Percentiles rank a stretch among this genome's conserved stretches.
Conservation (phyloP, 345 rosid genomes). For the Sonneratia alba region DNA sequence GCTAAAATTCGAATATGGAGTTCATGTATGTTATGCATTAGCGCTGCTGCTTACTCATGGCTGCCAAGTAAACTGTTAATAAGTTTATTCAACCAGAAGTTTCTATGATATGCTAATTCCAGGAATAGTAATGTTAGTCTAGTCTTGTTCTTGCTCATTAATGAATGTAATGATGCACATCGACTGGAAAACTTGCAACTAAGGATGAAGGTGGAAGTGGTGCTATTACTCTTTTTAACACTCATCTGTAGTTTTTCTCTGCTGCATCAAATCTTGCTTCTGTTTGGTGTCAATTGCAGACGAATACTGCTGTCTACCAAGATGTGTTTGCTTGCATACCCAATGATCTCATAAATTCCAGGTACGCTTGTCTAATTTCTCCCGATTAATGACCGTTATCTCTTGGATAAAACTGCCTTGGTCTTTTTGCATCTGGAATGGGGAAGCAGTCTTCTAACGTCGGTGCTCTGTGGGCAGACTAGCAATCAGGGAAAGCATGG, state of each 20-base stretch:
- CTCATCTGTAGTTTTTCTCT: neutral
- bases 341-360: conserved; percentile 75
- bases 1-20: neutral
- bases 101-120: neutral
- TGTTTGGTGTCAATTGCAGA: conserved; percentile 38
- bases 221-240: neutral
- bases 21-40: neutral
- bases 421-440: neutral
- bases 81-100: neutral
- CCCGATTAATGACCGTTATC: neutral
- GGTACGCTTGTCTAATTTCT: conserved; percentile 29
- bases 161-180: neutral
- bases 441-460: neutral
- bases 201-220: neutral
- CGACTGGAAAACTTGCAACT: neutral
- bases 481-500: conserved; percentile 55
- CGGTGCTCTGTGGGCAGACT: conserved; percentile 28
- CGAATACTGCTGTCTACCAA: conserved; percentile 72
- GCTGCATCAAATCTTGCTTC: neutral
- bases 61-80: neutral
- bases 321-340: conserved; percentile 91
- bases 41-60: neutral
- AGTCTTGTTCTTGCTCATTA: neutral
- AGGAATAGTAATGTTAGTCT: neutral
- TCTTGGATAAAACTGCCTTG: neutral